A percentile compares a stretch with the other conserved stretches of the same genome.
These are phyloP conservation scores for Candida andamanensis DNA, from an alignment of 805 yeast genomes.

Conservation along the genomic window DNA sequence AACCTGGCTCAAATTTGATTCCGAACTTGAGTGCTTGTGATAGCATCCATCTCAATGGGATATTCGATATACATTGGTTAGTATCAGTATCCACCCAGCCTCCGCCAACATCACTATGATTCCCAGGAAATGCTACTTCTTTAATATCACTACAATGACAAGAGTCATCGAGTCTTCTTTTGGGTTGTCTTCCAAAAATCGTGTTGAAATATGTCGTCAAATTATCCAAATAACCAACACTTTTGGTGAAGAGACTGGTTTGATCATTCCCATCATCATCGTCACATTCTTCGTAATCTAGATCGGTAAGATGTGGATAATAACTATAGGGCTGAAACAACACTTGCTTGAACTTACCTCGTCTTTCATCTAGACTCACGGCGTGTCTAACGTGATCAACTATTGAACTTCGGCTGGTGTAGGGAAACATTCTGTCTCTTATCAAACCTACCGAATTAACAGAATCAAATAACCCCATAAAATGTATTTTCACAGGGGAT, in stretches of 20 bases:
- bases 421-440: conserved; percentile 56
- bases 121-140: conserved; percentile 67
- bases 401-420: conserved; percentile 43
- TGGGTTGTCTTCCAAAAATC: not conserved
- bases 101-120: conserved; percentile 67
- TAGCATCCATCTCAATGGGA: conserved; percentile 59
- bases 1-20: conserved; percentile 37
- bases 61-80: conserved; percentile 39
- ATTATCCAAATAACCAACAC: not conserved
- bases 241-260: too few species aligned
- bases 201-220: conserved; percentile 1
- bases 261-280: not conserved
- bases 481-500: conserved; percentile 40
- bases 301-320: conserved; percentile 6
- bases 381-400: conserved; percentile 65
- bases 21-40: conserved; percentile 50
- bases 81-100: conserved; percentile 50
- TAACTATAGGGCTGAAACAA: conserved; percentile 33
- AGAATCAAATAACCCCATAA: conserved; percentile 68
- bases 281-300: conserved; percentile 10
- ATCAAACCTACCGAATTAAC: conserved; percentile 62
- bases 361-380: conserved; percentile 60
- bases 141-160: conserved; percentile 25
- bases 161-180: not conserved
- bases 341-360: conserved; percentile 59